phyloP scores from a whole-genome alignment of 2,329 filamentous ascomycete species.

The Cladosporium sp. region DNA sequence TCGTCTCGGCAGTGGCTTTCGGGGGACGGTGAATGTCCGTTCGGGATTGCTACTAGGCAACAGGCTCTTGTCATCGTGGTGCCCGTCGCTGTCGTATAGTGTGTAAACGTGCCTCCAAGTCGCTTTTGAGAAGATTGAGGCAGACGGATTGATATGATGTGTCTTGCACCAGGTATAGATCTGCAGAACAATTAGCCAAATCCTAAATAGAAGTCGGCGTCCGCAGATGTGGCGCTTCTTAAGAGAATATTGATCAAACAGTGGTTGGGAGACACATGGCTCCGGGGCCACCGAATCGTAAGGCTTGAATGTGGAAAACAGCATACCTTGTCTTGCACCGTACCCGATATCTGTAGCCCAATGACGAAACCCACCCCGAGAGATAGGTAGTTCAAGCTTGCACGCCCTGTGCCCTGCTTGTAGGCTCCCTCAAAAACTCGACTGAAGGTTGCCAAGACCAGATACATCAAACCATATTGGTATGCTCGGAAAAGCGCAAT shows the following conservation, averaged over 20 bases:
- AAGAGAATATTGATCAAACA: too few relatives aligned
- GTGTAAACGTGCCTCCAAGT: constrained; percentile 14
- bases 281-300: too few relatives aligned
- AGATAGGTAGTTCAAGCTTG: constrained; percentile 24
- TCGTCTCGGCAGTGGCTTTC: background rate
- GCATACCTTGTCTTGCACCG: constrained; percentile 19
- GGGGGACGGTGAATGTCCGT: background rate
- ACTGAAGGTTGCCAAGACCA: constrained; percentile 21
- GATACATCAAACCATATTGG: constrained; percentile 25
- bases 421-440: constrained; percentile 20
- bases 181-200: background rate
- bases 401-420: constrained; percentile 19
- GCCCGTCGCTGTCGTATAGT: background rate
- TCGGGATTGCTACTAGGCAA: background rate
- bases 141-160: constrained; percentile 19
- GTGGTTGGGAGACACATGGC: too few relatives aligned
- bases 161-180: constrained; percentile 20
- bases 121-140: constrained; percentile 14
- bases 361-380: constrained; percentile 48
- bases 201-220: too few relatives aligned
- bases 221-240: too few relatives aligned
- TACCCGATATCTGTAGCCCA: constrained; percentile 32
- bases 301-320: too few relatives aligned
- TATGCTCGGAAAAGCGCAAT: constrained; percentile 24
- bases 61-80: background rate